A percentile compares a stretch with the other conserved stretches of the same genome.
Conservation (phyloP, 352 stramenopile species). For the Phytophthora cryptogea region DNA sequence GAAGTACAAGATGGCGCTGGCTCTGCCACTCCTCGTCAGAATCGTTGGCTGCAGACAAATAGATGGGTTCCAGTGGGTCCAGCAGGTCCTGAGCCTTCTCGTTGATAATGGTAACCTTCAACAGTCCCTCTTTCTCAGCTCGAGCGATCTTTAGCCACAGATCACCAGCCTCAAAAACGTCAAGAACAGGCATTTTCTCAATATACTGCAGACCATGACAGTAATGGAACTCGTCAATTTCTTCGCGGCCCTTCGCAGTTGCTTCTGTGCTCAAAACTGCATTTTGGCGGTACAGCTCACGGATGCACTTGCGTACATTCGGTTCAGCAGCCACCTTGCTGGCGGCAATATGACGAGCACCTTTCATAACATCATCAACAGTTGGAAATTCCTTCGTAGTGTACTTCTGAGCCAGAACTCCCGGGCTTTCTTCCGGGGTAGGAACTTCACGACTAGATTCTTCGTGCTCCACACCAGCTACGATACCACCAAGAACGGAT, state of each 20-base stretch:
- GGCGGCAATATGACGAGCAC: conserved; percentile 87
- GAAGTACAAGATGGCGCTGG: conserved; percentile 81
- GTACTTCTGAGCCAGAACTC: conserved; percentile 73
- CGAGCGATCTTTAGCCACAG: conserved; percentile 80
- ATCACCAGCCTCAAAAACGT: conserved; percentile 74
- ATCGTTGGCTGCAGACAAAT: conserved; percentile 50
- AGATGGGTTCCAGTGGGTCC: conserved; percentile 81
- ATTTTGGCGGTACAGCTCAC: conserved; percentile 83
- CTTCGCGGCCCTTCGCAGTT: conserved; percentile 80
- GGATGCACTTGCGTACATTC: conserved; percentile 84
- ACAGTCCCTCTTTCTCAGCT: conserved; percentile 84
- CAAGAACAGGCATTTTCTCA: conserved; percentile 79
- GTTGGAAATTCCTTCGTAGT: conserved; percentile 85
- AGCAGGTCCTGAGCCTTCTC: conserved; percentile 84
- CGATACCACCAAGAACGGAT: conserved; percentile 77
- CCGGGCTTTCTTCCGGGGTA: conserved; percentile 77
- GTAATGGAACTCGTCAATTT: conserved; percentile 91
- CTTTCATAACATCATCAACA: conserved; percentile 88
- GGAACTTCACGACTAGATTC: conserved; percentile 65
- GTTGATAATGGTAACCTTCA: conserved; percentile 79
- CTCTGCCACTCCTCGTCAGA: conserved; percentile 87
- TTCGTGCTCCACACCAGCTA: conserved; percentile 75
- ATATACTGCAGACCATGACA: conserved; percentile 88
- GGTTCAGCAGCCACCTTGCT: conserved; percentile 84
- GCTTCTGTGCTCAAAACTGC: conserved; percentile 77